A percentile compares a stretch with the other conserved stretches of the same genome.
phyloP scores from a whole-genome alignment of 177 flowering plant species.

The Vitis hybrid region DNA sequence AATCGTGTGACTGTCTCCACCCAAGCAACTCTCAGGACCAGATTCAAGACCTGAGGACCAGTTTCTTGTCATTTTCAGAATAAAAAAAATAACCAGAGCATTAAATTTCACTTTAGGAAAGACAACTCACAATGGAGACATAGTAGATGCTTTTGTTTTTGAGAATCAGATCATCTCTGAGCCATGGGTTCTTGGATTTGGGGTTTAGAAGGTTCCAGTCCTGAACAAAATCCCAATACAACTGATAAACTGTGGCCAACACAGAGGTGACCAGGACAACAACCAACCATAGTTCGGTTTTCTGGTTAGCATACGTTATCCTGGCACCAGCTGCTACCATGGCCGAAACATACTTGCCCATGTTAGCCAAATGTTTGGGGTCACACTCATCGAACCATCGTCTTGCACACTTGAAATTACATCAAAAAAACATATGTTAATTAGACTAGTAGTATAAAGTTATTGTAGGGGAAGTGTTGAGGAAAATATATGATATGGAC shows the following conservation, averaged over 20 bases:
- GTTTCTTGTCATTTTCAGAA: background rate
- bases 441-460: background rate
- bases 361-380: conserved; percentile 67
- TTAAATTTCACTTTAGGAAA: background rate
- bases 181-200: conserved; percentile 73
- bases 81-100: background rate
- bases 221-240: conserved; percentile 95
- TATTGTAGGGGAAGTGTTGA: too few relatives aligned
- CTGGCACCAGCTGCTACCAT: conserved; percentile 98
- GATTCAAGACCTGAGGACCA: conserved; percentile 61
- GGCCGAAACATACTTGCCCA: conserved; percentile 97
- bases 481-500: background rate
- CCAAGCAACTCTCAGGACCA: conserved; percentile 87
- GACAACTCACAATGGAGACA: conserved; percentile 68
- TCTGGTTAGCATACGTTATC: conserved; percentile 63
- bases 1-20: conserved; percentile 69
- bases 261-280: conserved; percentile 70
- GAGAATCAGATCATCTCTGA: conserved; percentile 78
- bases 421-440: background rate
- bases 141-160: conserved; percentile 76
- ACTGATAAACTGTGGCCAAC: conserved; percentile 76
- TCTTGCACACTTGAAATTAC: conserved; percentile 72
- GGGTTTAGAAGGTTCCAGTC: conserved; percentile 89
- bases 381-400: conserved; percentile 88
- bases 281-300: conserved; percentile 46